phyloP scores from a whole-genome alignment of 805 yeast genomes.

The Yamadazyma sp. region DNA sequence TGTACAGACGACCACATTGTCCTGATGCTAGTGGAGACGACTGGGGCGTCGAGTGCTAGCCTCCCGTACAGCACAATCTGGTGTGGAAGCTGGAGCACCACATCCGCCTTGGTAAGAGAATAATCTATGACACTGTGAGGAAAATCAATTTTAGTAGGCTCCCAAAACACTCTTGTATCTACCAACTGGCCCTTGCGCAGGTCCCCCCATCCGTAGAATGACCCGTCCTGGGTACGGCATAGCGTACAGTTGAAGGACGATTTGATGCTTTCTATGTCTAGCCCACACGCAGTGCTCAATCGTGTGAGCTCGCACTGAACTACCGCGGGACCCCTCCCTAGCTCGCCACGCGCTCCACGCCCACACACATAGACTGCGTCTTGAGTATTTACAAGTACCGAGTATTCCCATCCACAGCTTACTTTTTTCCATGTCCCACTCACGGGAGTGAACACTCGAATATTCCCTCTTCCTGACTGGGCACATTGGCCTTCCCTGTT shows the following conservation, averaged over 20 bases:
- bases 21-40: conserved; percentile 12
- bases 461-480: conserved; percentile 3
- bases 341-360: conserved; percentile 67
- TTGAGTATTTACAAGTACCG: conserved; percentile 46
- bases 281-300: conserved; percentile 11
- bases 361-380: conserved; percentile 57
- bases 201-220: conserved; percentile 66
- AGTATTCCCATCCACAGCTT: conserved; percentile 81
- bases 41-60: conserved; percentile 3
- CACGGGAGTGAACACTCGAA: conserved; percentile 11
- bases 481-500: conserved; percentile 59
- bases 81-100: conserved; percentile 4
- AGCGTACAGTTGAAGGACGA: conserved; percentile 51
- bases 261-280: conserved; percentile 13
- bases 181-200: conserved; percentile 58
- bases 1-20: conserved; percentile 86
- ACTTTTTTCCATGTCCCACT: conserved; percentile 42
- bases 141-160: conserved; percentile 6
- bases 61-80: conserved; percentile 21
- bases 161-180: conserved; percentile 13
- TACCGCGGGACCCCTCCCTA: conserved; percentile 48
- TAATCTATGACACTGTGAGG: conserved; percentile 1
- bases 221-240: conserved; percentile 37
- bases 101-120: conserved; percentile 21
- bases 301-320: conserved; percentile 12